Evolutionary conservation across 345 rosid genomes (phyloP).

Genomic region (Nephelium lappaceum): DNA sequence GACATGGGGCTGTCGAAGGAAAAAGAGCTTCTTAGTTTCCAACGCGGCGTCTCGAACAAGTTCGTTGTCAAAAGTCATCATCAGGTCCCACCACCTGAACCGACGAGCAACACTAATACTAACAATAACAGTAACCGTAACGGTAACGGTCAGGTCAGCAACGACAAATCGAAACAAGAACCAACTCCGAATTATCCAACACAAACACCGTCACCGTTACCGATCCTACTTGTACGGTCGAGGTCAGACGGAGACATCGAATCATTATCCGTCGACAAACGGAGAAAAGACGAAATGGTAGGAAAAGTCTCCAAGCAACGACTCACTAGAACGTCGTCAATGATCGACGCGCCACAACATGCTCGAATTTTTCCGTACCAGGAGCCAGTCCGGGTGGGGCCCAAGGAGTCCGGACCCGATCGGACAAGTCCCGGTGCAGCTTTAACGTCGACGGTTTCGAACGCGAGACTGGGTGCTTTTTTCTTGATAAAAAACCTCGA

Average conservation of each 20-base stretch:
- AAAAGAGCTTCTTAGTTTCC: slow-evolving; percentile 44
- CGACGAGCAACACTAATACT: neutral
- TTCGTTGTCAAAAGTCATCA: slow-evolving; percentile 14
- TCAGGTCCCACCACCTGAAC: neutral
- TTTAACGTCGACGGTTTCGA: slow-evolving; percentile 39
- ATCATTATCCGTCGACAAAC: slow-evolving; percentile 39
- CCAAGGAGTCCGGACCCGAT: slow-evolving; percentile 20
- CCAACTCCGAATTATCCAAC: slow-evolving; percentile 3
- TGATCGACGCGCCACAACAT: slow-evolving; percentile 47
- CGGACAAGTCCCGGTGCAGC: slow-evolving; percentile 16
- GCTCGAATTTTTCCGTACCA: slow-evolving; percentile 40
- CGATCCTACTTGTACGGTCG: slow-evolving; percentile 59
- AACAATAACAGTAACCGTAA: no score
- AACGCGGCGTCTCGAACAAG: slow-evolving; percentile 30
- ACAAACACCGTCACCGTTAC: slow-evolving; percentile 17
- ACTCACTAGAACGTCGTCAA: neutral
- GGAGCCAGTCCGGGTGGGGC: slow-evolving; percentile 41
- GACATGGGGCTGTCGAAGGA: slow-evolving; percentile 72
- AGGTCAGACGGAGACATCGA: slow-evolving; percentile 78
- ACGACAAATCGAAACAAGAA: slow-evolving; percentile 11
- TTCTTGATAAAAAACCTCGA: slow-evolving; percentile 89
- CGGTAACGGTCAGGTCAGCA: neutral
- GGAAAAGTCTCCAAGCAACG: slow-evolving; percentile 62
- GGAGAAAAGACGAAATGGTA: slow-evolving; percentile 67
- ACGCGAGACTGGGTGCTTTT: slow-evolving; percentile 55